Evolutionary conservation across 306 rosid species (phyloP).

Genomic region (Psophocarpus tetragonolobus): DNA sequence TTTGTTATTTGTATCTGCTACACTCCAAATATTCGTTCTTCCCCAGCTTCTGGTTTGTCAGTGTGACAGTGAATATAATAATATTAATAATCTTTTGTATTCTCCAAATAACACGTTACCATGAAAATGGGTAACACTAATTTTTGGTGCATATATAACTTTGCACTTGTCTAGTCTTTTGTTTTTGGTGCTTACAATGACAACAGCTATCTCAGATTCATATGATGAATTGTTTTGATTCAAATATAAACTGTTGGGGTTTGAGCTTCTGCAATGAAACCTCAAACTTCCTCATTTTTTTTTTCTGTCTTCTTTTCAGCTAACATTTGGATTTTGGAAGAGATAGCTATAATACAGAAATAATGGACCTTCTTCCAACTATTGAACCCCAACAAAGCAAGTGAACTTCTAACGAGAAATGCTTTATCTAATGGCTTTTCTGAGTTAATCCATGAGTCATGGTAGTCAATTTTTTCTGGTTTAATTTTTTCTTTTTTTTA

Average conservation of each 20-base stretch:
- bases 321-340: not conserved
- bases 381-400: not conserved
- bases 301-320: not conserved
- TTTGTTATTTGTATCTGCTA: not conserved
- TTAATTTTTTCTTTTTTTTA: no score
- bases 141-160: not conserved
- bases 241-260: not conserved
- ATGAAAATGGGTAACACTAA: not conserved
- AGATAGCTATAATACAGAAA: not conserved
- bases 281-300: not conserved
- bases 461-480: not conserved
- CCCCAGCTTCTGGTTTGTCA: not conserved
- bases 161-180: not conserved
- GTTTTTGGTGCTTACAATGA: not conserved
- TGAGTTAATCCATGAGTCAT: slow-evolving; percentile 2
- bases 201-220: not conserved
- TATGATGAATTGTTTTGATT: not conserved
- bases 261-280: slow-evolving; percentile 1
- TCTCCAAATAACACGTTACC: not conserved
- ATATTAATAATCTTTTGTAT: not conserved
- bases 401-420: not conserved
- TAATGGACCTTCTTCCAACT: not conserved
- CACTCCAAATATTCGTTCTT: not conserved
- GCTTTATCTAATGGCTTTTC: not conserved
- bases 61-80: not conserved